phyloP scores from a whole-genome alignment of 345 rosid genomes.

The Aegle marmelos region DNA sequence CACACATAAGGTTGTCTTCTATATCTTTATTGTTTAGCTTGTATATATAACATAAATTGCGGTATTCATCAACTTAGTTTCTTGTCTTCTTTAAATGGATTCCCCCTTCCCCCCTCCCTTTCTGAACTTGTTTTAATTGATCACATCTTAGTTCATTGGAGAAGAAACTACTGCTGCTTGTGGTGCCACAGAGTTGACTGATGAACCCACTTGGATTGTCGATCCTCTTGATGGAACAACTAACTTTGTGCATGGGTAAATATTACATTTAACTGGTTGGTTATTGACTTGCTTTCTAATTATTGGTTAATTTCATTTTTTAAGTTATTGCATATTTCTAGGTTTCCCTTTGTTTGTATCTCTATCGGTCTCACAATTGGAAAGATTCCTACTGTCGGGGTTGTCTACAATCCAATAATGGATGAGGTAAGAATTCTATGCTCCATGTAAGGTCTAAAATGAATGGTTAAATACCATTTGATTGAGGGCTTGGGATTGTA shows the following conservation, averaged over 20 bases:
- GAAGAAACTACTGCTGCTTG: slow-evolving; percentile 93
- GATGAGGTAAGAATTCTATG: slow-evolving; percentile 60
- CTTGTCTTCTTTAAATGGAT: neutral
- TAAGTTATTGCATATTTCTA: slow-evolving; percentile 18
- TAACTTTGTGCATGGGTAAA: slow-evolving; percentile 93
- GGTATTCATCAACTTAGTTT: neutral
- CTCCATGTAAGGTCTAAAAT: neutral
- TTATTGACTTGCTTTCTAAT: slow-evolving; percentile 6
- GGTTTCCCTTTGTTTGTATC: slow-evolving; percentile 87
- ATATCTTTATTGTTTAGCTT: neutral
- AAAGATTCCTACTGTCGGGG: slow-evolving; percentile 82
- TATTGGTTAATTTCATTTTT: neutral
- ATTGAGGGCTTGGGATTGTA: neutral
- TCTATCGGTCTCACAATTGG: slow-evolving; percentile 93
- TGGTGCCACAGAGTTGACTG: slow-evolving; percentile 73
- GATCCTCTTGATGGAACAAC: slow-evolving; percentile 99
- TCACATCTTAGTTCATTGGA: slow-evolving; percentile 68
- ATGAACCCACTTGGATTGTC: slow-evolving; percentile 97
- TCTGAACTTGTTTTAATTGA: slow-evolving; percentile 2
- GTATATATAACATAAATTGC: neutral
- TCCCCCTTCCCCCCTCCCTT: neutral
- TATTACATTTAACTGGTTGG: neutral
- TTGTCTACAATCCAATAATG: slow-evolving; percentile 90
- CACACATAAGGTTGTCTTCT: slow-evolving; percentile 55
- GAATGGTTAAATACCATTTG: neutral